Evolutionary conservation across 2,329 filamentous ascomycete genomes (phyloP).

Genomic region (Scedosporium boydii): DNA sequence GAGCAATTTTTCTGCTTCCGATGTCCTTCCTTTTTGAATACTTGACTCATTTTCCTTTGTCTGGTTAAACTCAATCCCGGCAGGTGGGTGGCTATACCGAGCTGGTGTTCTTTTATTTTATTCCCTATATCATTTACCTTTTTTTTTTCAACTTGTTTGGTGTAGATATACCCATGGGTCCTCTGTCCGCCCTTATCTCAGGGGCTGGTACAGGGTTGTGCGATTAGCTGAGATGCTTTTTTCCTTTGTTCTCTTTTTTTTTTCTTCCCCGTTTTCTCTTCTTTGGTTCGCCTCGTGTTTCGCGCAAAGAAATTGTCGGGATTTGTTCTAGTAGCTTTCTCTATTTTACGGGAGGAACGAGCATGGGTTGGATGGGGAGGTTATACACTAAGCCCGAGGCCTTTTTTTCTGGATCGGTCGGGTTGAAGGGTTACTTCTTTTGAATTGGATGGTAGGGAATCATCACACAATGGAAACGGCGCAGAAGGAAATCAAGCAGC

Average conservation of each 20-base stretch:
- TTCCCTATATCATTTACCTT: slow-evolving; percentile 2
- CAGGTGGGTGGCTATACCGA: too few species aligned
- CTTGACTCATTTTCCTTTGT: too few species aligned
- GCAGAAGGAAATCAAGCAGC: neutral
- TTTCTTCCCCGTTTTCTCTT: neutral
- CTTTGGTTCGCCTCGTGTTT: neutral
- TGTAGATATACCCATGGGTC: slow-evolving; percentile 5
- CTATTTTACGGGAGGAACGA: neutral
- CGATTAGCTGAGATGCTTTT: neutral
- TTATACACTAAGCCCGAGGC: neutral
- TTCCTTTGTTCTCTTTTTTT: neutral
- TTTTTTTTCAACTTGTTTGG: neutral
- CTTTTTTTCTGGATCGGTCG: neutral
- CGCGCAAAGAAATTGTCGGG: neutral
- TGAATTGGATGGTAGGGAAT: neutral
- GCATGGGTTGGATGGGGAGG: neutral
- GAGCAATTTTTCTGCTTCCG: neutral
- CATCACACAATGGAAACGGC: neutral
- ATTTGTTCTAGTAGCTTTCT: neutral
- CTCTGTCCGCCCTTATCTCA: neutral
- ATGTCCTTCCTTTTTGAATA: neutral
- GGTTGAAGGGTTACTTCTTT: neutral
- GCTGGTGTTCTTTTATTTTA: neutral
- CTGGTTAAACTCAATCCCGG: too few species aligned
- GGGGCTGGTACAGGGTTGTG: neutral